Conservation (phyloP, 2,329 filamentous ascomycete species). For the Cercospora berteroae region DNA sequence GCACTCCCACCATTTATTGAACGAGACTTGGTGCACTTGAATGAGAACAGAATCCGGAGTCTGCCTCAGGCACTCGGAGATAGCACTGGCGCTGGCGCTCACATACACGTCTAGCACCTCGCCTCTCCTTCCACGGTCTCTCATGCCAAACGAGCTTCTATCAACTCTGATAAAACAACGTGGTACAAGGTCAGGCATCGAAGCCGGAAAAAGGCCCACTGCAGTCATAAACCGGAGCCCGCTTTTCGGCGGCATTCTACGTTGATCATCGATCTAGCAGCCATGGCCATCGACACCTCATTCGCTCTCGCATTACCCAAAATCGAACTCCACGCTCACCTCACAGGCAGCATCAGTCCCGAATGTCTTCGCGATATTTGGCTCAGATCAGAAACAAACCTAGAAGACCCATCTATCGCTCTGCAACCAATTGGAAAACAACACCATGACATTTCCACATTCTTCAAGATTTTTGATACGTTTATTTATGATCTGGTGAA, state of each 20-base stretch:
- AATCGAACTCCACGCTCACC: conserved; percentile 70
- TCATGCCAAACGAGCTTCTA: background rate
- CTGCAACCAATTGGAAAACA: conserved; percentile 61
- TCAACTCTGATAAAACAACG: background rate
- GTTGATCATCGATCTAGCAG: background rate
- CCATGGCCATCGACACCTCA: conserved; percentile 7
- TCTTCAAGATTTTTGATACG: conserved; percentile 74
- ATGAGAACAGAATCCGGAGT: background rate
- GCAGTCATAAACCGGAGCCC: background rate
- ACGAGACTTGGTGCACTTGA: background rate
- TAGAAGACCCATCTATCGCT: conserved; percentile 66
- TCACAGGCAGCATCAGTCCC: conserved; percentile 74
- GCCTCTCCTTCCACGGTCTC: background rate
- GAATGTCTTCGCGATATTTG: conserved; percentile 73
- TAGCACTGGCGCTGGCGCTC: background rate
- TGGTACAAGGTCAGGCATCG: background rate
- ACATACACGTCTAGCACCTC: background rate
- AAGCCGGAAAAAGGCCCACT: background rate
- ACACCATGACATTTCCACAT: conserved; percentile 49
- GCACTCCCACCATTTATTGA: background rate
- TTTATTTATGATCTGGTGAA: conserved; percentile 77
- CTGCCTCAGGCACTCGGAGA: background rate
- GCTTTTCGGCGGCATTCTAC: too few relatives aligned
- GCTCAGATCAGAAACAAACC: conserved; percentile 33
- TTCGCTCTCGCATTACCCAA: conserved; percentile 45